Conservation (phyloP, 1,139 yeast genomes). For the Lodderomyces jiufengensis region DNA sequence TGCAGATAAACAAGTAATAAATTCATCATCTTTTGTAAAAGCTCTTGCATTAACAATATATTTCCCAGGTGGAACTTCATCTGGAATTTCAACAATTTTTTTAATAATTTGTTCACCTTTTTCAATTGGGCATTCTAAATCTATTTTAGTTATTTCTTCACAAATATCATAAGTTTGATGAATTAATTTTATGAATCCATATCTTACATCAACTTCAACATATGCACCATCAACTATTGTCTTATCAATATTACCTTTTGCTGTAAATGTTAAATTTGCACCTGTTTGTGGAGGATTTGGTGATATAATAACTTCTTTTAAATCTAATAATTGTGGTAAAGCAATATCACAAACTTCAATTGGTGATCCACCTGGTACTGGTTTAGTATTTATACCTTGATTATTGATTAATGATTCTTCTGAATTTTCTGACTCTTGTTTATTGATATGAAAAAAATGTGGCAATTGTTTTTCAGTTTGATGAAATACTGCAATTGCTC, state of each 20-base stretch:
- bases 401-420: no score
- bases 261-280: constrained; percentile 69
- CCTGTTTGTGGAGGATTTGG: constrained; percentile 94
- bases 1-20: constrained; percentile 84
- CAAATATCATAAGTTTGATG: constrained; percentile 89
- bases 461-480: not conserved
- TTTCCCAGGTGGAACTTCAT: constrained; percentile 94
- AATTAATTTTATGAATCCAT: constrained; percentile 84
- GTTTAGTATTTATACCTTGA: constrained; percentile 34
- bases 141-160: constrained; percentile 80
- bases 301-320: constrained; percentile 54
- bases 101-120: constrained; percentile 64
- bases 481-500: constrained; percentile 19
- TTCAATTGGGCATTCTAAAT: constrained; percentile 72
- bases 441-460: not conserved
- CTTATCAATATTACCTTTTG: constrained; percentile 58
- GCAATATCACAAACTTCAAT: constrained; percentile 68
- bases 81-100: constrained; percentile 78
- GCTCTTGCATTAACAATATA: constrained; percentile 87
- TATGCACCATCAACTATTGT: constrained; percentile 78
- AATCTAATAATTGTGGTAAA: constrained; percentile 57
- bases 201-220: constrained; percentile 87
- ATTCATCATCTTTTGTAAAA: constrained; percentile 73
- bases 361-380: constrained; percentile 91
- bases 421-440: constrained; percentile 2